These are phyloP conservation scores for Ganoderma lucidum DNA, from an alignment of 1,284 basidiomycete species.

Conservation along the genomic window DNA sequence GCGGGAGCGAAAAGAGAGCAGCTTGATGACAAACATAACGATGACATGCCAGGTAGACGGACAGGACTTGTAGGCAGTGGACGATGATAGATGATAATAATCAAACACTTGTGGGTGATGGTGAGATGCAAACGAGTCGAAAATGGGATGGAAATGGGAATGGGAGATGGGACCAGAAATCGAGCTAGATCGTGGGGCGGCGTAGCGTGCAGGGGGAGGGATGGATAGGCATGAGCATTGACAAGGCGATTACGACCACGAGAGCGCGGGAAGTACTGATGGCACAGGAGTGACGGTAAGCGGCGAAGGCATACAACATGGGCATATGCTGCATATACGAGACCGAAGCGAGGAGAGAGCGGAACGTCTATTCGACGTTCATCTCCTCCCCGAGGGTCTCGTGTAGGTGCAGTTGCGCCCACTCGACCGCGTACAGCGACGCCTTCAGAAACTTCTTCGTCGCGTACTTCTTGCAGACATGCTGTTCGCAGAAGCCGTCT, in stretches of 20 bases:
- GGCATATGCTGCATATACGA: conserved; percentile 34
- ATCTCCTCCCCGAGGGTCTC: conserved; percentile 51
- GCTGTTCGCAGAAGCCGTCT: conserved; percentile 82
- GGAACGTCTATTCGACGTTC: conserved; percentile 51
- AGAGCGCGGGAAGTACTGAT: conserved; percentile 21
- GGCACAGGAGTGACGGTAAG: conserved; percentile 12
- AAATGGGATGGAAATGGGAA: conserved; percentile 26
- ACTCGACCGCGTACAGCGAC: conserved; percentile 74
- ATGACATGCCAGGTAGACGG: conserved; percentile 37
- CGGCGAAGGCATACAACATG: conserved; percentile 31
- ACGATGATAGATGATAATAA: conserved; percentile 38
- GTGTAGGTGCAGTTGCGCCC: conserved; percentile 55
- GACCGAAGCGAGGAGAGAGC: conserved; percentile 19
- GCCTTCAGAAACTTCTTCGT: conserved; percentile 97
- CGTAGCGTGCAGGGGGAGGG: conserved; percentile 26
- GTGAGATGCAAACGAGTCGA: conserved; percentile 33
- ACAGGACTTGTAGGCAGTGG: conserved; percentile 37
- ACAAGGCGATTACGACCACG: conserved; percentile 32
- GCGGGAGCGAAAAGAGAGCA: conserved; percentile 34
- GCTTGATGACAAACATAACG: conserved; percentile 40
- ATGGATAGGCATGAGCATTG: conserved; percentile 26
- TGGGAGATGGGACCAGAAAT: conserved; percentile 33
- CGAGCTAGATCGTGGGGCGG: conserved; percentile 34
- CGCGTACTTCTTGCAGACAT: conserved; percentile 97
- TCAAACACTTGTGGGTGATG: conserved; percentile 38